These are phyloP conservation scores for Arthroderma sp. DNA, from an alignment of 2,329 filamentous ascomycete genomes.

Conservation along the genomic window DNA sequence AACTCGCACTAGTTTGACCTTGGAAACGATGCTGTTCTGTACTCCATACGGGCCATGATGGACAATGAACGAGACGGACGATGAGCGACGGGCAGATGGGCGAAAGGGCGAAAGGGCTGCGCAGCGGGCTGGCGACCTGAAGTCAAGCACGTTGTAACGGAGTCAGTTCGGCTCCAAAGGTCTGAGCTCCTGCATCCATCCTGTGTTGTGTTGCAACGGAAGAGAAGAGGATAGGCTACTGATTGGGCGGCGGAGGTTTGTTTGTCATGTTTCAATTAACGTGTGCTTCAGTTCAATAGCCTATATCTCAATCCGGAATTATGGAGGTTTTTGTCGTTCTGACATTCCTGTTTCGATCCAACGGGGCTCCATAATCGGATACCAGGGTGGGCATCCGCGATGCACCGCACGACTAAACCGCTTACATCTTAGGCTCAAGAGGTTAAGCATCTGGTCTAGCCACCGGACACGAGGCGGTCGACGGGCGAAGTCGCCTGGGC, in stretches of 20 bases:
- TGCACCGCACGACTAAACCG: background rate
- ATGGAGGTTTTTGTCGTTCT: conserved; percentile 4
- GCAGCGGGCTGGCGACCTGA: background rate
- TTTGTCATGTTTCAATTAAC: conserved; percentile 5
- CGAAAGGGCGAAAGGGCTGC: background rate
- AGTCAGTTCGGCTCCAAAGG: background rate
- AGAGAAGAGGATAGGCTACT: background rate
- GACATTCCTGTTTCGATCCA: conserved; percentile 3
- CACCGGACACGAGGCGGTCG: background rate
- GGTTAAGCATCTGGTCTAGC: background rate
- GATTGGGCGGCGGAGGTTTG: background rate
- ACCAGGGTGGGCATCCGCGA: conserved; percentile 2
- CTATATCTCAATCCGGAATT: background rate
- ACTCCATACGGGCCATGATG: background rate
- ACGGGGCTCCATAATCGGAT: conserved; percentile 4
- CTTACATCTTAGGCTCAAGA: background rate
- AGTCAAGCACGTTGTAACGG: background rate
- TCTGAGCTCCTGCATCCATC: conserved; percentile 1
- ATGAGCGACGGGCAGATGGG: background rate
- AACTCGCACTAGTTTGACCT: background rate
- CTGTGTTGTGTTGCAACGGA: background rate
- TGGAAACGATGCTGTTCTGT: background rate
- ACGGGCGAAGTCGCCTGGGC: background rate
- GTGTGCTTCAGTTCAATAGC: background rate
- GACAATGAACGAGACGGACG: background rate